Conservation (phyloP, 139 green algal species). For the Auxenochlorella pyrenoidosa region DNA sequence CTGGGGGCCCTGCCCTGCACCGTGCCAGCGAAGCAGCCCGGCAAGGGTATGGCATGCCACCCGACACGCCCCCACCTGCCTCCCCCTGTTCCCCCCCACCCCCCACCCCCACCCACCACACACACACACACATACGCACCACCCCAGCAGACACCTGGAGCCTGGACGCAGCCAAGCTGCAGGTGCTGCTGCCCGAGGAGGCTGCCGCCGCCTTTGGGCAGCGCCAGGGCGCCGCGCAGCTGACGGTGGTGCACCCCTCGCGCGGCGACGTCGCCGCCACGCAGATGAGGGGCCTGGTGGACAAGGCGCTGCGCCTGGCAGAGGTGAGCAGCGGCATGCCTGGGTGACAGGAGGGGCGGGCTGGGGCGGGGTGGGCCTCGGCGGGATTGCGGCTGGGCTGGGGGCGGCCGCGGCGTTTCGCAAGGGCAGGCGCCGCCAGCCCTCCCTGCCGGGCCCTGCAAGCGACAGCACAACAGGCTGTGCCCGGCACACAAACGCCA, state of each 20-base stretch:
- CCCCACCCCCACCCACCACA: too few relatives aligned
- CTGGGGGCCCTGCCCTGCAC: too few relatives aligned
- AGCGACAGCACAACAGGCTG: too few relatives aligned
- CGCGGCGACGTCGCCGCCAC: not conserved
- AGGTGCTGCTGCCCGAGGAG: not conserved
- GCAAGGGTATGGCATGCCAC: too few relatives aligned
- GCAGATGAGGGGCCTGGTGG: not conserved
- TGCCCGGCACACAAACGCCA: not conserved
- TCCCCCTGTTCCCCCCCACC: too few relatives aligned
- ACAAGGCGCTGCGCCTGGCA: constrained; percentile 1
- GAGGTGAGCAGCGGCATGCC: not conserved
- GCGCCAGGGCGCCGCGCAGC: not conserved
- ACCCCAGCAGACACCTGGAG: constrained; percentile 16
- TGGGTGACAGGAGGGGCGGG: not conserved
- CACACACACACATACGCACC: too few relatives aligned
- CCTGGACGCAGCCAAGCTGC: not conserved
- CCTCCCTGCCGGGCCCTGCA: not conserved
- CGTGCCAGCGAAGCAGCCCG: too few relatives aligned
- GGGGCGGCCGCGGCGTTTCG: not conserved
- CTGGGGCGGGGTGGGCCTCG: not conserved
- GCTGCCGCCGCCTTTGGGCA: not conserved
- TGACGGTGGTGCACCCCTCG: constrained; percentile 25
- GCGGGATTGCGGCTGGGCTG: not conserved
- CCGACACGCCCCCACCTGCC: too few relatives aligned
- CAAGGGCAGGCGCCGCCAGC: not conserved